phyloP scores from a whole-genome alignment of 2,329 filamentous ascomycete species.

The Akanthomyces dipterigenus region DNA sequence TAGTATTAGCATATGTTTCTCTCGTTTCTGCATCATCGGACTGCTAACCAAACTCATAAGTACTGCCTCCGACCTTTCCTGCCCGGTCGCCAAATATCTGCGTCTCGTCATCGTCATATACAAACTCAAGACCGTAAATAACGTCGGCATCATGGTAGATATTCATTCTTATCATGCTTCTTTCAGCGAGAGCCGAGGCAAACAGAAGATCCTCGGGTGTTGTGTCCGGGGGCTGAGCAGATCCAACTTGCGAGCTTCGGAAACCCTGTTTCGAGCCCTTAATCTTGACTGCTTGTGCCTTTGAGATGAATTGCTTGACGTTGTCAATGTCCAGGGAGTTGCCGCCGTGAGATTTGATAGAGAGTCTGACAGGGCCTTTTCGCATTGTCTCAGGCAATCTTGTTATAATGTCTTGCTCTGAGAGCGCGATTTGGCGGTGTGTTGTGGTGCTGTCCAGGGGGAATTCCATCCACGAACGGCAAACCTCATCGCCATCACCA shows the following conservation, averaged over 20 bases:
- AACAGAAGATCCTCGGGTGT: conserved; percentile 68
- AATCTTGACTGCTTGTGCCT: conserved; percentile 66
- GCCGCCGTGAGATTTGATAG: conserved; percentile 69
- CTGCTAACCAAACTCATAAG: conserved; percentile 68
- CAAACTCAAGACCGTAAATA: conserved; percentile 83
- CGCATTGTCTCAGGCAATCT: conserved; percentile 66
- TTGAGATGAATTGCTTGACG: conserved; percentile 62
- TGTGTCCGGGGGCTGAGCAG: conserved; percentile 63
- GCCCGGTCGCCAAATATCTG: conserved; percentile 82
- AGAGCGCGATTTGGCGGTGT: conserved; percentile 66
- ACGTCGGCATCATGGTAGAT: conserved; percentile 66
- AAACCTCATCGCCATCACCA: conserved; percentile 71
- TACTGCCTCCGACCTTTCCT: conserved; percentile 61
- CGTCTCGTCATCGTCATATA: conserved; percentile 78
- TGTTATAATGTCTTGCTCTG: conserved; percentile 66
- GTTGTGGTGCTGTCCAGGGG: conserved; percentile 53
- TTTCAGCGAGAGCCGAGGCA: conserved; percentile 58
- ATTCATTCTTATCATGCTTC: conserved; percentile 67
- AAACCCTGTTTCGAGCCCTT: conserved; percentile 65
- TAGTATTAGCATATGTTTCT: background rate
- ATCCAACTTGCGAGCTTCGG: conserved; percentile 66
- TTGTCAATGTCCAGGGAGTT: conserved; percentile 73
- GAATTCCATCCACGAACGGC: conserved; percentile 77
- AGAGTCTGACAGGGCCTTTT: conserved; percentile 63
- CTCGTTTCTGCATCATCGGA: background rate